Base-by-base conservation (phyloP, 345 rosid species). In the Mercurialis annua region DNA sequence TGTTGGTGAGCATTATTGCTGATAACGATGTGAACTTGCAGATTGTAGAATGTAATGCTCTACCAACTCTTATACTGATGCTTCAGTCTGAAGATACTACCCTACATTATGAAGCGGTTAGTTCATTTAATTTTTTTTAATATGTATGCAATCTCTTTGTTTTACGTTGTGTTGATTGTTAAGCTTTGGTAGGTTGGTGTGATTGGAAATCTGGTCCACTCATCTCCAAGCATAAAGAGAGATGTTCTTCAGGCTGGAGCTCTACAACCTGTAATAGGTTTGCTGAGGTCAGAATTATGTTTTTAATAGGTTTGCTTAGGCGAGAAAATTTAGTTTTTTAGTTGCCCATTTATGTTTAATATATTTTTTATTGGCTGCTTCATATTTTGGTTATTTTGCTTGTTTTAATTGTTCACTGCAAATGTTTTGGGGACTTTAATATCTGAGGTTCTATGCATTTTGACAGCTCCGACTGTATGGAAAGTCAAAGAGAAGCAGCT, bases 401-500 rank as follows among this genome's bases (percentile, higher is more conserved):
- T 34, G 29, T 9, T 64, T 30, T 38, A 48, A 36, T 14, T 65
- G 43, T 58, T 52, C 12, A 17, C 10, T 30, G 30, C 29, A 51
- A 75, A 65, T 3, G 20, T 30, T 66, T 60, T 51, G 29, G 33
- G 36, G 36, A 1, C 64, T 62, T 44, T 42, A 8, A 29, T 18
- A 4, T 36, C n/a, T 53, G 53, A n/a, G 27, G 24, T 36, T 40
- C 78, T 75, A 16, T 26, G 2, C 36, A 1, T 11, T 60, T 46
- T 54, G 44, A 65, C 82, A 90, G 97, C 67, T 86, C 97, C 21
- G 52, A 79, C 67, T 87, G 92, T 73, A 68, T 77, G 34, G 93
- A 90, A 67, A 87, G 85, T 69, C 86, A 86, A 67, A 82, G 93
- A 70, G 97, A 90, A 82, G 91, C 93, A 46, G 93, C 93, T 31